Base-by-base conservation (phyloP, 106 monocot genomes). In the Dendrobium officinale region DNA sequence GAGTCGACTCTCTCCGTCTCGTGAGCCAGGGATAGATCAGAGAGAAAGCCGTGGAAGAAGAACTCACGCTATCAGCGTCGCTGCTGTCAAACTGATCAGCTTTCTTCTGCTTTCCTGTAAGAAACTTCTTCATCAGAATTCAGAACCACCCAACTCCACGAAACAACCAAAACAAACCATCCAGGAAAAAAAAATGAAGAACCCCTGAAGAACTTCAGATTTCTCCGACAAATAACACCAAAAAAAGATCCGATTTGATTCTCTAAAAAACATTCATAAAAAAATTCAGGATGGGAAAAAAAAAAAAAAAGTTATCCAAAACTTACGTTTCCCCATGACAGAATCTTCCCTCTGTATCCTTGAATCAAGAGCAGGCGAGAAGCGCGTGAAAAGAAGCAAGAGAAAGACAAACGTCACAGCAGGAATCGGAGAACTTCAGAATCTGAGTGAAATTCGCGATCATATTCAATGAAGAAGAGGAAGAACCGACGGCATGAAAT, bases 21-120 rank as follows among this genome's bases (percentile, higher is more conserved):
- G 16, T 89, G 77, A 68, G 78, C 79, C 9, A 87, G 75, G 26
- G 86, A 43, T 22, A 76, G 74, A 43, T 96, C 96, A 10, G 96
- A 96, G 96, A 96, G 66, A 89, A 58, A 59, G 70, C 90, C 0
- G 96, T 93, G 5, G 93, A 91, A 42, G 84, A 75, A 37, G 93
- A 89, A 73, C 84, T 90, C 83, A 91, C 45, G 67, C 89, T 91
- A 29, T 93, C 96, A 83, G 89, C 84, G 70, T 96, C 96, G 67
- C 91, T 93, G 77, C 83, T 80, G 82, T 96, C 91, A 74, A 84
- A 56, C 58, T 83, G 81, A 64, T 92, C 89, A 82, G 49, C 59
- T 80, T 84, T 90, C 72, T 79, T 67, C 54, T 85, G 82, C 58
- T 73, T 84, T 29, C 87, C 91, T 91, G 83, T 74, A 43, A 74